Evolutionary conservation across 108 stramenopile species (phyloP), one percentile per base, ranked within the genome.

Genomic region (Skeletonema menzelii): DNA sequence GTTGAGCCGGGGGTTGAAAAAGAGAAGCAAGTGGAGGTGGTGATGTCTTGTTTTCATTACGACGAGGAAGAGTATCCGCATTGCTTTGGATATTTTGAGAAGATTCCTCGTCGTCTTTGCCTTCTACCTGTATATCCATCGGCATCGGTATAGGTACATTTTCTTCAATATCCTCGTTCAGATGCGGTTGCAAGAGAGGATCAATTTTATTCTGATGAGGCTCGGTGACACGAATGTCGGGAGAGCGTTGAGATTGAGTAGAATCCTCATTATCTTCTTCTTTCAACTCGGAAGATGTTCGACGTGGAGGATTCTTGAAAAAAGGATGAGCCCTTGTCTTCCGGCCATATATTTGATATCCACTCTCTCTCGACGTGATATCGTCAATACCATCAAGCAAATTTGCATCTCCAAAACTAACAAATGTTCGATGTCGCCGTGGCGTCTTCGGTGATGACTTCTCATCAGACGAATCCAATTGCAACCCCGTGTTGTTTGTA

Each of bases 321-420:
- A 47, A 47, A 47, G 46, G 46, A 47, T 47, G 46, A 19, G 19
- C 3, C 46, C 46, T n/a, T 19, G 46, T 19, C 19, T 47, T 47
- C 17, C 46, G 46, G 5, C 46, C 59, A 24, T 14, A 5, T 28
- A 67, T 40, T 24, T 49, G 46, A 14, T 76, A 76, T 22, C 67
- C 67, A 69, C 75, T 76, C 19, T 76, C 67, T 56, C 75, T 68
- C 17, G 59, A 28, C 5, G 47, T 22, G 10, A 63, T 49, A 27
- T 57, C 55, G 0, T 70, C 63, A 26, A 78, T 40, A 2, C 64
- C 57, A 3, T 59, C 46, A 30, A 78, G 59, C 14, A 78, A 42
- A n/a, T 57, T 78, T 38, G 28, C 59, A 56, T 78, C 70, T 4
- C 77, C 77, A 27, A 71, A 44, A 40, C 65, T 70, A 12, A n/a